A percentile compares a stretch with the other conserved stretches of the same genome.
These are phyloP conservation scores for Hyphopichia homilentoma DNA, from an alignment of 805 yeast genomes.

Conservation along the genomic window DNA sequence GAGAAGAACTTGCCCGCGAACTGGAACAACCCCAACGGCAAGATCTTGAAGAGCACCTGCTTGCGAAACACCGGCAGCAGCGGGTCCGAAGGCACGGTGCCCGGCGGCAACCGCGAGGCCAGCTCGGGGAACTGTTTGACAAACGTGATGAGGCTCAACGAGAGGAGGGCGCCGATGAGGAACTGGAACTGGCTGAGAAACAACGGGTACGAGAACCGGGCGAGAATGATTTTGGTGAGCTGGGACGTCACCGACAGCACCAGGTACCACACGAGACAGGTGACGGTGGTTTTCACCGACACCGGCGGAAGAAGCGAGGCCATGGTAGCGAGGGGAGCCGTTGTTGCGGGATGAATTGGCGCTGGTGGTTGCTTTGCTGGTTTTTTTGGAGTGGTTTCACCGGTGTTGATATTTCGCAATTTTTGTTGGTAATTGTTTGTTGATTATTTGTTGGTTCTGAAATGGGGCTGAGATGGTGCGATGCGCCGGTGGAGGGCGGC, in stretches of 20 bases:
- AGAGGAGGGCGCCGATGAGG: slow-evolving; percentile 44
- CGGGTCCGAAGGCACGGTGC: slow-evolving; percentile 46
- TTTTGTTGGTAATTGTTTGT: too few relatives aligned
- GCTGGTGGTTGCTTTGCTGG: not conserved
- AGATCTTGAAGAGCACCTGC: slow-evolving; percentile 40
- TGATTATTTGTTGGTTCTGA: too few relatives aligned
- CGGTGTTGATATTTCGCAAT: too few relatives aligned
- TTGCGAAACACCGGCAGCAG: slow-evolving; percentile 17
- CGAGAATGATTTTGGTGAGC: slow-evolving; percentile 53
- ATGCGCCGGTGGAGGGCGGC: too few relatives aligned
- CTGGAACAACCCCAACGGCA: slow-evolving; percentile 66
- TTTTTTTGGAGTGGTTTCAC: not conserved
- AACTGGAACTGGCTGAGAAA: slow-evolving; percentile 66
- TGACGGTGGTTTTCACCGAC: slow-evolving; percentile 32
- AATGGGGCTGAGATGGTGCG: too few relatives aligned
- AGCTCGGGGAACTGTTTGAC: slow-evolving; percentile 28
- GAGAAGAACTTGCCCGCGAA: slow-evolving; percentile 61
- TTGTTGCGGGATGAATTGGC: not conserved
- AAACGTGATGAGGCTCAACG: slow-evolving; percentile 34
- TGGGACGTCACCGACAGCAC: slow-evolving; percentile 65
- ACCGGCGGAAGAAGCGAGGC: slow-evolving; percentile 25
- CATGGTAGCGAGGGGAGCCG: too few relatives aligned
- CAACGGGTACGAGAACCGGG: slow-evolving; percentile 55
- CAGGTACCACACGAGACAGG: slow-evolving; percentile 58
- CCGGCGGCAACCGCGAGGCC: slow-evolving; percentile 44